Evolutionary conservation across 2,329 filamentous ascomycete species (phyloP).

Genomic region (Fusarium nisikadoi): DNA sequence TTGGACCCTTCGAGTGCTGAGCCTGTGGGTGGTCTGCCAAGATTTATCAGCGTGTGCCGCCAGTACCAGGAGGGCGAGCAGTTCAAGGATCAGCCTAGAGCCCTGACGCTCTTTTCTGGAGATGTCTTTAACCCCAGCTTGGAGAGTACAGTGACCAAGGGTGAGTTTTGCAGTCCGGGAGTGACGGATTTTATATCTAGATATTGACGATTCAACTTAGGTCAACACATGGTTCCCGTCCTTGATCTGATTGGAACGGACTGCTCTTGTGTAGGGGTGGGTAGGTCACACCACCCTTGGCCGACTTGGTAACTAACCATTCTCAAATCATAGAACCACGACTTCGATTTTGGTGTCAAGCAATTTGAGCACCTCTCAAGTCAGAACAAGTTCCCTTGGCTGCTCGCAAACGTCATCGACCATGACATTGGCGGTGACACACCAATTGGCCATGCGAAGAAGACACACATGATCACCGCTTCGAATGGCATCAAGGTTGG

Average conservation of each 20-base stretch:
- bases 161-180: constrained; percentile 50
- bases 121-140: constrained; percentile 93
- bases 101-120: constrained; percentile 87
- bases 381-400: constrained; percentile 88
- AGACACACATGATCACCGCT: constrained; percentile 79
- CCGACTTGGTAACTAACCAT: constrained; percentile 13
- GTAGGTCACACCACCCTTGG: constrained; percentile 48
- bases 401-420: constrained; percentile 88
- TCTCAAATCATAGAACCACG: constrained; percentile 73
- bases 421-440: constrained; percentile 80
- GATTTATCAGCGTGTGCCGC: constrained; percentile 82
- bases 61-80: constrained; percentile 74
- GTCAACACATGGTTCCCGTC: constrained; percentile 87
- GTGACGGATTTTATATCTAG: background rate
- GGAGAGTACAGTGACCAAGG: constrained; percentile 90
- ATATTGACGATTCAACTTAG: constrained; percentile 48
- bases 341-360: constrained; percentile 88
- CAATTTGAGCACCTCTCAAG: constrained; percentile 79
- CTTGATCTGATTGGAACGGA: constrained; percentile 82
- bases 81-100: constrained; percentile 70
- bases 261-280: constrained; percentile 83
- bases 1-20: constrained; percentile 80
- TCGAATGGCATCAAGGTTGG: constrained; percentile 89
- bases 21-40: constrained; percentile 81
- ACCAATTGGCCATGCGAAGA: constrained; percentile 78